Percentiles rank a stretch among this genome's conserved stretches.
phyloP scores from a whole-genome alignment of 2,329 filamentous ascomycete genomes.

The Cladosporium sp. region DNA sequence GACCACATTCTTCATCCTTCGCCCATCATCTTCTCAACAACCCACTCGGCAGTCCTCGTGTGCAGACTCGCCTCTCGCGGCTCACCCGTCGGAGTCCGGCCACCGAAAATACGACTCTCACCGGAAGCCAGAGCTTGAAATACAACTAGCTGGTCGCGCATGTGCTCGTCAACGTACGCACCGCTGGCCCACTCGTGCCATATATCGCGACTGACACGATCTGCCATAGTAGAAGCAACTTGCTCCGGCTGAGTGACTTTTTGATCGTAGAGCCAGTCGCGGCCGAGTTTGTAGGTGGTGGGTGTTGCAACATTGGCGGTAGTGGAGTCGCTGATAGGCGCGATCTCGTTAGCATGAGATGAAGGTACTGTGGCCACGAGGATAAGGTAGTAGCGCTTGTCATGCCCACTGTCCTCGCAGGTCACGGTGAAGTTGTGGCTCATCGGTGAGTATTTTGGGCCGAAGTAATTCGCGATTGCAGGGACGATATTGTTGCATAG shows the following conservation, averaged over 20 bases:
- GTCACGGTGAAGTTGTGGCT: constrained; percentile 13
- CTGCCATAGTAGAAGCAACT: constrained; percentile 33
- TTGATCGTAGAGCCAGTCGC: constrained; percentile 48
- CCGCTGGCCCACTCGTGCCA: constrained; percentile 42
- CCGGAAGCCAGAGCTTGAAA: constrained; percentile 54
- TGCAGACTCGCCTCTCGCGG: constrained; percentile 39
- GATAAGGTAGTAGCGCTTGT: constrained; percentile 47
- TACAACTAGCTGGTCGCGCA: constrained; percentile 57
- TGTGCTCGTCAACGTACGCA: constrained; percentile 51
- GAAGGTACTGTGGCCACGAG: constrained; percentile 45
- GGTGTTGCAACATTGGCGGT: not conserved
- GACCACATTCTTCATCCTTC: not conserved
- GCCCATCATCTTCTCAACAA: constrained; percentile 29
- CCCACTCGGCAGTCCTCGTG: constrained; percentile 45
- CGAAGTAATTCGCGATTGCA: constrained; percentile 16
- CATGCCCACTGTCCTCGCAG: constrained; percentile 21
- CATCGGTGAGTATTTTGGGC: not conserved
- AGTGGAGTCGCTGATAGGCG: not conserved
- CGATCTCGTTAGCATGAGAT: constrained; percentile 15
- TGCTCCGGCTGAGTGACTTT: constrained; percentile 24
- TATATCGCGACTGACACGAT: constrained; percentile 42
- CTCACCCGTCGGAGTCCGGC: constrained; percentile 21
- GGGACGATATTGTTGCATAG: constrained; percentile 15
- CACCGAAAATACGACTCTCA: constrained; percentile 29
- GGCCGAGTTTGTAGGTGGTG: constrained; percentile 43